Evolutionary conservation across 2,329 filamentous ascomycete species (phyloP), one percentile per base, ranked within the genome.

Genomic region (Sclerotinia glacialis): DNA sequence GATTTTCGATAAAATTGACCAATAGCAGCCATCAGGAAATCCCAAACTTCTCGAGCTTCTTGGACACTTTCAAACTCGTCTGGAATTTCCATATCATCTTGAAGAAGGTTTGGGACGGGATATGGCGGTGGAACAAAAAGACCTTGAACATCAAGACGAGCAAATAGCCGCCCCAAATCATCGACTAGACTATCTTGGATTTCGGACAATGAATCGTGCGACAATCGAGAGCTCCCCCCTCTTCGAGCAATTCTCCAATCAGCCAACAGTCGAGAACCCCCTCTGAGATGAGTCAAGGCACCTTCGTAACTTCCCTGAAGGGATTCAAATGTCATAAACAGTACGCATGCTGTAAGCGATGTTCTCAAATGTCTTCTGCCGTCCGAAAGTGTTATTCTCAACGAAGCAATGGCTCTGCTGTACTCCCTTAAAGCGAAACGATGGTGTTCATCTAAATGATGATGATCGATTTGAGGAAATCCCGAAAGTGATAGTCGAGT

Each of bases 311-410:
- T 74, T 53, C 74, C 74, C 61, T 76, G 74, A 16, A 76, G 68
- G 31, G 74, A 73, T 64, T 76, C 74, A 53, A 76, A 74, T 14
- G 72, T 72, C 73, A 76, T 76, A 54, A 74, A 76, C 18, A 76
- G 59, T 28, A 74, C 73, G 56, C 73, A 76, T 21, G 69, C 72
- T 53, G 74, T 76, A 18, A 76, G 67, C 16, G 73, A 75, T 21
- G 74, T 75, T 40, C 74, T 71, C 54, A 76, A 62, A 69, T 76
- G 74, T 26, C 74, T 67, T 37, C 74, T 71, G 4, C 74, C 74
- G 61, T 76, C 74, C 1, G 70, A 71, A 37, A 76, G 69, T 9
- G 74, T 70, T 12, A 65, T 67, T 53, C 74, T 67, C 3, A 76
- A 52, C n/a, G 73, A 68, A 21, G 73, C 71, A 50, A 76, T 75